Evolutionary conservation across 805 yeast species (phyloP), one percentile per base, ranked within the genome.

Genomic region (Alloascoidea africana): DNA sequence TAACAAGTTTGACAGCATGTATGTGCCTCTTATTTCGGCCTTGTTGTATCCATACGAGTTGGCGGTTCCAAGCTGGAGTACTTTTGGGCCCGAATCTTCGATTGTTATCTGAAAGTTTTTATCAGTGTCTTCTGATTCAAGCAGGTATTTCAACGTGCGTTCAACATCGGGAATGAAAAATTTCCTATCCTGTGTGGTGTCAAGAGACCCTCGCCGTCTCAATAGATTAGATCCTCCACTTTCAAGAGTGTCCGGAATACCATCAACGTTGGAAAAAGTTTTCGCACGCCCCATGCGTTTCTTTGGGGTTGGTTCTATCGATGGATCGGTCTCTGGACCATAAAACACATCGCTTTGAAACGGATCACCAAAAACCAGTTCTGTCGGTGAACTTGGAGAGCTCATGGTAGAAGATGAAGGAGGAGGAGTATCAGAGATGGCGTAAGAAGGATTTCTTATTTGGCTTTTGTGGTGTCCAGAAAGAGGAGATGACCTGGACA

Each of bases 81-180:
- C 84, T 52, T 82, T 82, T 3, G 93, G 91, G 1, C 93, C 93
- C 2, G 72, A 70, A 50, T 83, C 93, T 47, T 82, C 93, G 36
- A 82, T 75, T 4, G 94, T 82, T 51, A 82, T 86, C 55, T 87
- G 96, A 53, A 58, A 76, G 53, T 87, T 78, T 38, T 66, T 65
- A 56, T 87, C 94, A 2, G 95, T 85, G 52, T 86, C 96, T 44
- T 82, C 93, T 46, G 66, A 74, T 18, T 61, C 64, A 42, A 82
- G 56, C 33, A 82, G 60, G 46, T 77, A 79, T 4, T 66, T 58
- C 33, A 82, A 59, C 2, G 91, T 78, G 27, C 63, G 56, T 49
- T 78, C 76, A 16, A 82, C 76, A 52, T 81, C 78, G 13, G 30
- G 30, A 40, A 82, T 81, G 50, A 73, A 73, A 49, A 76, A 80